Conservation (phyloP, 2,329 filamentous ascomycete genomes). For the Neoascochyta sp. region DNA sequence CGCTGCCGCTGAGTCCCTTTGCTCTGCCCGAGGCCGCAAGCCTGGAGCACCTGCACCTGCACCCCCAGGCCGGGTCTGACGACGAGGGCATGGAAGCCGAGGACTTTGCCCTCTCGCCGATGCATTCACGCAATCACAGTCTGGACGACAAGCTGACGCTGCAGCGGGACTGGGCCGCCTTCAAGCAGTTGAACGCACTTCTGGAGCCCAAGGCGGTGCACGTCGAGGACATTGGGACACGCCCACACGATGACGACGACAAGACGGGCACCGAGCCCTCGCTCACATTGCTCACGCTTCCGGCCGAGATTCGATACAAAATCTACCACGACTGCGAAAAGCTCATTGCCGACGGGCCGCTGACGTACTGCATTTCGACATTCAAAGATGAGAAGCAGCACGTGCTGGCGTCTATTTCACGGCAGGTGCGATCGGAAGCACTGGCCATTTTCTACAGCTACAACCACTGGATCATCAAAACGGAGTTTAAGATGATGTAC, state of each 20-base stretch:
- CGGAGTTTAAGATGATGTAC: slow-evolving; percentile 41
- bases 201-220: slow-evolving; percentile 11
- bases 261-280: slow-evolving; percentile 5
- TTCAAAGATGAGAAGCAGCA: slow-evolving; percentile 38
- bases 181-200: slow-evolving; percentile 9
- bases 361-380: slow-evolving; percentile 42
- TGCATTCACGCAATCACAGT: slow-evolving; percentile 21
- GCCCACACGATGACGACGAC: slow-evolving; percentile 2
- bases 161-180: slow-evolving; percentile 20
- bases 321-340: slow-evolving; percentile 38
- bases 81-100: slow-evolving; percentile 25
- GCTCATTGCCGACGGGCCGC: slow-evolving; percentile 34
- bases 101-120: slow-evolving; percentile 27
- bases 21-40: slow-evolving; percentile 20
- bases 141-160: slow-evolving; percentile 12
- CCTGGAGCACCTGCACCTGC: slow-evolving; percentile 17
- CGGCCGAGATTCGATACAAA: slow-evolving; percentile 36
- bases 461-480: slow-evolving; percentile 40
- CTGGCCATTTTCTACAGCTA: slow-evolving; percentile 41
- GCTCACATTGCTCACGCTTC: slow-evolving; percentile 34
- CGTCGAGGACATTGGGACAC: slow-evolving; percentile 5
- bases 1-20: slow-evolving; percentile 12
- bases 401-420: slow-evolving; percentile 35
- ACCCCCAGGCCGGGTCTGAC: slow-evolving; percentile 9
- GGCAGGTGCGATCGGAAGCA: slow-evolving; percentile 35